phyloP scores from a whole-genome alignment of 495 filamentous ascomycete species.

The Podospora conica region DNA sequence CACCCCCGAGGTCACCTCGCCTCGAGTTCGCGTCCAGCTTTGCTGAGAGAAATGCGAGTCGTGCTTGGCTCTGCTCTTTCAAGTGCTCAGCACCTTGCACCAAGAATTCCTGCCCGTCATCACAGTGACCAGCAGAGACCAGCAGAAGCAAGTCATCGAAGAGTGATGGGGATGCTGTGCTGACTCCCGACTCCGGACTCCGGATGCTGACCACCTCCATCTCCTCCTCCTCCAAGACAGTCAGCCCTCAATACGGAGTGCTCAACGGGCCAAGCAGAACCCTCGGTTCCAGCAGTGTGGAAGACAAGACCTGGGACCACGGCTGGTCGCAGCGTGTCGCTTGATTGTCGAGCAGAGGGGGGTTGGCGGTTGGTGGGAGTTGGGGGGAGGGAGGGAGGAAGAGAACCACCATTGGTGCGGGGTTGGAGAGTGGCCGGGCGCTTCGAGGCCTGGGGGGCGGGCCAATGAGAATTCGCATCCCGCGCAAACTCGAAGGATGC shows the following conservation, averaged over 20 bases:
- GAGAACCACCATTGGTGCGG: neutral
- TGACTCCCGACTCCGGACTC: neutral
- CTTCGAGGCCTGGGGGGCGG: neutral
- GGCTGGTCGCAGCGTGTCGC: conserved; percentile 11
- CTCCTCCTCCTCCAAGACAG: neutral
- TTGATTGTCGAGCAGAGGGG: neutral
- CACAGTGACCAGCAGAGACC: neutral
- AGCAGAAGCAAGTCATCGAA: no score
- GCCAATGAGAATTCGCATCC: neutral
- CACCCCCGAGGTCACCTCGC: neutral
- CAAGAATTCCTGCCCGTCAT: neutral
- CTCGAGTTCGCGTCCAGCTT: neutral
- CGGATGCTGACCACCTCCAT: neutral
- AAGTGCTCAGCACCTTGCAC: neutral
- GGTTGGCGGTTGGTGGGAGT: conserved; percentile 8
- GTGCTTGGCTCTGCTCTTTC: neutral
- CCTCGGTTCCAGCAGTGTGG: conserved; percentile 8
- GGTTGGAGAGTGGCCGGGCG: neutral
- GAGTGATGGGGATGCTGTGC: neutral
- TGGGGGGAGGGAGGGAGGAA: conserved; percentile 3
- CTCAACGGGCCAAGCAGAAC: neutral
- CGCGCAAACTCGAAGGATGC: neutral
- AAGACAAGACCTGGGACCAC: neutral
- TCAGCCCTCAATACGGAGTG: no score
- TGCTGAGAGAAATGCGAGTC: neutral